Percentiles rank a stretch among this genome's conserved stretches.
These are phyloP conservation scores for Strobilomyces dryophilus DNA, from an alignment of 768 basidiomycete species.

Conservation along the genomic window DNA sequence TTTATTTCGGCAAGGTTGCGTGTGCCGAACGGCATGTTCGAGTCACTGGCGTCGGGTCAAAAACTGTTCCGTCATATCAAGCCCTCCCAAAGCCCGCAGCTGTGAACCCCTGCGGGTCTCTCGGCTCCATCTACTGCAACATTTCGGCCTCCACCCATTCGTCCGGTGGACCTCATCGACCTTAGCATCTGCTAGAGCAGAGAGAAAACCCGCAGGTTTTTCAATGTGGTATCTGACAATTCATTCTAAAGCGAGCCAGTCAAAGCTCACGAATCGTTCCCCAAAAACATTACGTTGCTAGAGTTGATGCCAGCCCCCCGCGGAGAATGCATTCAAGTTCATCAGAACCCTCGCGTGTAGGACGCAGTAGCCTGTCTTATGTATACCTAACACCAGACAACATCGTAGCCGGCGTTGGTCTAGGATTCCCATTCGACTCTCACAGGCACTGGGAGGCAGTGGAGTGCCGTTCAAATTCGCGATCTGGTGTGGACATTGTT, in stretches of 20 bases:
- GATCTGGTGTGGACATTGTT: background rate
- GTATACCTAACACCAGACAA: background rate
- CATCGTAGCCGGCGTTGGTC: too few species aligned
- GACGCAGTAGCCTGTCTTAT: background rate
- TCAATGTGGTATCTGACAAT: too few species aligned
- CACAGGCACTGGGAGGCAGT: too few species aligned
- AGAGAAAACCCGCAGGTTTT: too few species aligned
- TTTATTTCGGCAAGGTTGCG: constrained; percentile 9
- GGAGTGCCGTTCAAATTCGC: background rate
- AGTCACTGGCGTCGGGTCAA: background rate
- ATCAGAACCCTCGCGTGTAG: too few species aligned
- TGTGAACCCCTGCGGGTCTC: background rate
- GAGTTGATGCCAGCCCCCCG: too few species aligned
- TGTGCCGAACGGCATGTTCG: constrained; percentile 12
- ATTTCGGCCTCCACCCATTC: background rate
- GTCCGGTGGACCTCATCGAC: background rate
- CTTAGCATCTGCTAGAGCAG: too few species aligned
- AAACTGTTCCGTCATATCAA: background rate
- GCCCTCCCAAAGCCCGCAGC: background rate
- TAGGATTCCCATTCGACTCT: too few species aligned
- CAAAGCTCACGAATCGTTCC: too few species aligned
- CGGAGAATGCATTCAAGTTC: background rate
- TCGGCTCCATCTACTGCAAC: background rate
- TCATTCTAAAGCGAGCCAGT: too few species aligned
- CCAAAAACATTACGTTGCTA: too few species aligned